Conservation (phyloP, 176 grass and related monocot genomes). For the Carex kokanica region DNA sequence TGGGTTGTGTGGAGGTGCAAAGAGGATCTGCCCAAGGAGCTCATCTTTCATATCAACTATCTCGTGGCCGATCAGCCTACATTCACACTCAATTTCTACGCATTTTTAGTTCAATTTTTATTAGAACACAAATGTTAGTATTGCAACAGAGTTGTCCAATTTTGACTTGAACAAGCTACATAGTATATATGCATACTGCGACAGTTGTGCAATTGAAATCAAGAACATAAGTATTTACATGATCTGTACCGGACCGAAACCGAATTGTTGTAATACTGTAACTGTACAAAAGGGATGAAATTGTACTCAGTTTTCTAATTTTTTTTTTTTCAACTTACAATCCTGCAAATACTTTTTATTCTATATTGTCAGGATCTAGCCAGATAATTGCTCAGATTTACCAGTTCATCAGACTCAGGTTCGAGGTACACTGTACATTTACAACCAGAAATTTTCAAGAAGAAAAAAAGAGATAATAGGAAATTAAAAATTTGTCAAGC, state of each 20-base stretch:
- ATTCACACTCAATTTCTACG: conserved; percentile 70
- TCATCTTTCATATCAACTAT: conserved; percentile 89
- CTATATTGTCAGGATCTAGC: conserved; percentile 44
- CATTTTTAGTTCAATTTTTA: neutral
- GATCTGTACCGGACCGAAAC: too few species aligned
- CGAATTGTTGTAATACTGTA: too few species aligned
- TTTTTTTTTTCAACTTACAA: neutral
- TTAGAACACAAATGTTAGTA: too few species aligned
- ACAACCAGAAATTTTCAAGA: neutral
- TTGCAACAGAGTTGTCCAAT: too few species aligned
- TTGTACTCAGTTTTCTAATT: neutral
- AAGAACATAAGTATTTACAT: too few species aligned
- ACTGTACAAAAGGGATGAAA: too few species aligned
- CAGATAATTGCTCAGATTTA: conserved; percentile 83
- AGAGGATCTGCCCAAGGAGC: conserved; percentile 67
- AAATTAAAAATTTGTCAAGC: neutral
- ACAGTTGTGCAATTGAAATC: too few species aligned
- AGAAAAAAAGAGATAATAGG: too few species aligned
- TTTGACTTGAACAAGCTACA: too few species aligned
- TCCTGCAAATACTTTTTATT: too few species aligned
- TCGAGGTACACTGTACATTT: conserved; percentile 41
- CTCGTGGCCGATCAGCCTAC: conserved; percentile 70
- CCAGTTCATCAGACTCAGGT: conserved; percentile 70
- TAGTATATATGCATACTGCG: too few species aligned
- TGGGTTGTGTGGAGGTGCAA: conserved; percentile 63